Evolutionary conservation across 495 filamentous ascomycete genomes (phyloP).

Genomic region (Neurospora sublineolata): DNA sequence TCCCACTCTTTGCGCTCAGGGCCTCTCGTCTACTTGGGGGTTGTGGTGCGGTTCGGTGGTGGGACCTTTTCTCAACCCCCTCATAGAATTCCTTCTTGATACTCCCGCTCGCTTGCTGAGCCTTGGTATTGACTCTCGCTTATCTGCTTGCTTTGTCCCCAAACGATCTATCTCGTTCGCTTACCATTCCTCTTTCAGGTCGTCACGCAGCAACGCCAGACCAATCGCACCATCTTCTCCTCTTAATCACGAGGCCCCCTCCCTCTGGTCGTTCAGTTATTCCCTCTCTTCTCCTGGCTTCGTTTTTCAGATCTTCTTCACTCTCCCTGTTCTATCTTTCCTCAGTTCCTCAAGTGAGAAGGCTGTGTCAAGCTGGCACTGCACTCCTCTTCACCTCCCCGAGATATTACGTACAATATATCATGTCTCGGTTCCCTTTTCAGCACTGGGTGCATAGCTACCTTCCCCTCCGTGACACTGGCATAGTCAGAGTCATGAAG

Average conservation of each 20-base stretch:
- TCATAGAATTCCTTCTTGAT: background rate
- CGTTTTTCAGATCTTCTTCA: background rate
- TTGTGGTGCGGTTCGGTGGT: no score
- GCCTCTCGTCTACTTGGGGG: background rate
- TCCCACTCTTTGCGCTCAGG: background rate
- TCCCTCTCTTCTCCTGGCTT: background rate
- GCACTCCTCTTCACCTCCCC: background rate
- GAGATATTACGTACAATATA: background rate
- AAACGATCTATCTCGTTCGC: background rate
- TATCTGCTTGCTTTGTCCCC: background rate
- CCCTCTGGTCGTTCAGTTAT: background rate
- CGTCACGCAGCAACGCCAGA: background rate
- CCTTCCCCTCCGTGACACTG: background rate
- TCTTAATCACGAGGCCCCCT: background rate
- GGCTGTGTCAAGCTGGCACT: background rate
- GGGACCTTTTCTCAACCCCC: no score
- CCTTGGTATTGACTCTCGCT: background rate
- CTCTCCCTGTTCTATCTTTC: background rate
- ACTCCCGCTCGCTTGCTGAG: background rate
- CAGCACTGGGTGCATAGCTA: background rate
- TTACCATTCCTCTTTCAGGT: background rate
- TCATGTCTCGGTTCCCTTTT: background rate
- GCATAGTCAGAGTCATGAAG: background rate
- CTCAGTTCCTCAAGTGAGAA: background rate
- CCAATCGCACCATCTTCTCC: background rate